Conservation (phyloP, 495 filamentous ascomycete species). For the Aspergillus leporis region DNA sequence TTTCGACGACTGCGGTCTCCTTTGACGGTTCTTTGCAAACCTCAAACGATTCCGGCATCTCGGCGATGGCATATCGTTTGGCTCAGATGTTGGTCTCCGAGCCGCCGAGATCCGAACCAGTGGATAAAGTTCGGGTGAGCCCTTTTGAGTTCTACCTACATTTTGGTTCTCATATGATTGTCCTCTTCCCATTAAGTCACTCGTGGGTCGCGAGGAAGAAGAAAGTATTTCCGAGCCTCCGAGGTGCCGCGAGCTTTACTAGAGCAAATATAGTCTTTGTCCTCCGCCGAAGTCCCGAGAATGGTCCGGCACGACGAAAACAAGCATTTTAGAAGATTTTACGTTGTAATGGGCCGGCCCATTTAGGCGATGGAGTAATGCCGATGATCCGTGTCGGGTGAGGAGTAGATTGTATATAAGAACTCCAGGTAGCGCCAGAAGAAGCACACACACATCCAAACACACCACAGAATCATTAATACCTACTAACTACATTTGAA, state of each 20-base stretch:
- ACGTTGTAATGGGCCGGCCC: neutral
- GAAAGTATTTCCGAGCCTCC: neutral
- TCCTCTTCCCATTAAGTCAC: neutral
- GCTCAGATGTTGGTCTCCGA: constrained; percentile 6
- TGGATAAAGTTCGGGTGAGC: neutral
- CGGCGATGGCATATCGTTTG: neutral
- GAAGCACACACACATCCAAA: neutral
- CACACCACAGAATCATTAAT: neutral
- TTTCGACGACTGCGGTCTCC: too few species aligned
- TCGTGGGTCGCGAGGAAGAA: neutral
- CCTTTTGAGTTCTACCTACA: neutral
- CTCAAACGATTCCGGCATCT: neutral
- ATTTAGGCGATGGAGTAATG: neutral
- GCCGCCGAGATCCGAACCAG: neutral
- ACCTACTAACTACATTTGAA: neutral
- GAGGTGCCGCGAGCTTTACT: neutral
- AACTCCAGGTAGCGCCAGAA: neutral
- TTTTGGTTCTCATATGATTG: neutral
- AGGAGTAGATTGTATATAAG: neutral
- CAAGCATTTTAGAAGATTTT: neutral
- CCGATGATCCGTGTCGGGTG: neutral
- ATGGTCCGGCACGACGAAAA: neutral
- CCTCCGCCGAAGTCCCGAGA: neutral
- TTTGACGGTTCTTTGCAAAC: too few species aligned
- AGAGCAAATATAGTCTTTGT: neutral